Evolutionary conservation across 2,329 filamentous ascomycete genomes (phyloP).

Genomic region (Paraphoma chrysanthemicola): DNA sequence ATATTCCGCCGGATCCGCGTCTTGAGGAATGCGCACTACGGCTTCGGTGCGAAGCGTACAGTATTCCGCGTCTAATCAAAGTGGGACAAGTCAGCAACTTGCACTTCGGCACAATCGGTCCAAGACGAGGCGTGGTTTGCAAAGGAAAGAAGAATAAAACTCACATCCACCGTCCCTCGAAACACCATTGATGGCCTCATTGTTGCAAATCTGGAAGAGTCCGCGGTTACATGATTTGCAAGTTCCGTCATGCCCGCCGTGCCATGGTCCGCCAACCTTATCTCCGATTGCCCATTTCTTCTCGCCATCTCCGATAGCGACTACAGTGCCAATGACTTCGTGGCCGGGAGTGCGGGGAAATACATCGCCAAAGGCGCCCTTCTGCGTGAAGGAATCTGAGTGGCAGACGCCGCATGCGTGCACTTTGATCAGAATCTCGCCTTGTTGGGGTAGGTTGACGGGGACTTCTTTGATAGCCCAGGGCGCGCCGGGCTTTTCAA

Average conservation of each 20-base stretch:
- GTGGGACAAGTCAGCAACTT: neutral
- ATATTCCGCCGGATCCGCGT: slow-evolving; percentile 55
- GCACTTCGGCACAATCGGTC: neutral
- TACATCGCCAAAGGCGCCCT: slow-evolving; percentile 26
- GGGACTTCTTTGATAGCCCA: slow-evolving; percentile 66
- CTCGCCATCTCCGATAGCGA: slow-evolving; percentile 64
- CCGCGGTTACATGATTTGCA: slow-evolving; percentile 71
- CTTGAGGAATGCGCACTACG: slow-evolving; percentile 58
- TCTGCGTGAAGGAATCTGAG: slow-evolving; percentile 58
- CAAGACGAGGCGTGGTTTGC: too few species aligned
- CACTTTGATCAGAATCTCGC: slow-evolving; percentile 73
- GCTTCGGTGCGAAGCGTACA: slow-evolving; percentile 67
- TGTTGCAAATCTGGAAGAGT: slow-evolving; percentile 73
- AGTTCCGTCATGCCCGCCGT: slow-evolving; percentile 68
- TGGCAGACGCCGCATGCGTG: slow-evolving; percentile 76
- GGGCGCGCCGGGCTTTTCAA: slow-evolving; percentile 60
- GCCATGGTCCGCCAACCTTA: slow-evolving; percentile 72
- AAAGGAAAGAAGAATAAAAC: neutral
- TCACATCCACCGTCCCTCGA: slow-evolving; percentile 69
- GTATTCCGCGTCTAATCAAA: slow-evolving; percentile 62
- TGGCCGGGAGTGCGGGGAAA: slow-evolving; percentile 72
- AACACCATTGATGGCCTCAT: slow-evolving; percentile 69
- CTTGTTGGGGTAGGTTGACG: slow-evolving; percentile 62
- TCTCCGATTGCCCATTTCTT: slow-evolving; percentile 68
- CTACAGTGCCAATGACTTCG: slow-evolving; percentile 73